These are phyloP conservation scores for Pyrus hybrid DNA, from an alignment of 331 rosid genomes.

Conservation along the genomic window DNA sequence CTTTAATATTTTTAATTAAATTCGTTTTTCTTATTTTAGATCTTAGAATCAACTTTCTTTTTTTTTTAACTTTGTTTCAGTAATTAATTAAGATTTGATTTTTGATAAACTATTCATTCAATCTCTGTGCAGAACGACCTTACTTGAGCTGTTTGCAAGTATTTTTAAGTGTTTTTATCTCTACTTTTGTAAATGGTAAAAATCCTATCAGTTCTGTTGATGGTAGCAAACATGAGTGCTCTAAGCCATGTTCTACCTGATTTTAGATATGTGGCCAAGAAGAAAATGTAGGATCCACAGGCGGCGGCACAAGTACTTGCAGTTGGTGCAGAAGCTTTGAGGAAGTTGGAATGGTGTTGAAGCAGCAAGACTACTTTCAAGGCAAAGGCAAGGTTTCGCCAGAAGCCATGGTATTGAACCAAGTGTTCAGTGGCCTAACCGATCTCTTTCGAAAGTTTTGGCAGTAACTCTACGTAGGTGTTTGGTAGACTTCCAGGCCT, in stretches of 20 bases:
- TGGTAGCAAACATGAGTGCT: not conserved
- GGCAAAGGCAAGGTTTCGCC: not conserved
- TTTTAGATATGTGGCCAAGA: not conserved
- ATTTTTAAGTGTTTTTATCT: too few species aligned
- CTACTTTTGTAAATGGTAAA: too few species aligned
- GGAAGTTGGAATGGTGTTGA: not conserved
- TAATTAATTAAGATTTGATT: too few species aligned
- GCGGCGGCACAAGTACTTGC: too few species aligned
- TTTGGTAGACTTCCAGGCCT: not conserved
- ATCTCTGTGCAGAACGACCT: too few species aligned
- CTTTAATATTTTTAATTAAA: too few species aligned
- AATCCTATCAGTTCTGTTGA: not conserved
- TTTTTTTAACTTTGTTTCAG: too few species aligned
- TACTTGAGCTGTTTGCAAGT: too few species aligned
- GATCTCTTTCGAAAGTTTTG: not conserved
- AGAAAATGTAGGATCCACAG: not conserved
- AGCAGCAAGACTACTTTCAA: not conserved
- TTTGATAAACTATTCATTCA: too few species aligned
- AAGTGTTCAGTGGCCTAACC: not conserved
- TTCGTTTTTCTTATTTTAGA: too few species aligned
- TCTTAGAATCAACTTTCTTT: too few species aligned
- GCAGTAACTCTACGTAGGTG: not conserved
- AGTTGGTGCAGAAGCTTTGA: not conserved
- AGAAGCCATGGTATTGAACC: not conserved
- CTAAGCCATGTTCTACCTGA: not conserved